Conservation (phyloP, 257 asterid genomes). For the Linaria vulgaris region DNA sequence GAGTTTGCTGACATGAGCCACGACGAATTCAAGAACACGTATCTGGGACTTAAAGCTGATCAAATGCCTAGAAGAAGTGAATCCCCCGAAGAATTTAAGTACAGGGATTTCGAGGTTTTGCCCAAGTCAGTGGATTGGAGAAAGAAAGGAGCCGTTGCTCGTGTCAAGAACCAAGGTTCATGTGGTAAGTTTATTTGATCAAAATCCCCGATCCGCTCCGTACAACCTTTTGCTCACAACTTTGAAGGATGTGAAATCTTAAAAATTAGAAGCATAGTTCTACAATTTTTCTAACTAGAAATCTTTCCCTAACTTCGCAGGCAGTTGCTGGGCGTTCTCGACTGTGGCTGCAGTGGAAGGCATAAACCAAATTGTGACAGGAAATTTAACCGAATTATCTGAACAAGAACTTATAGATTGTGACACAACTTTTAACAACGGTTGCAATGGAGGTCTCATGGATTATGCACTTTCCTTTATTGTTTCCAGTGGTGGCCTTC, state of each 20-base stretch:
- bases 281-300: not conserved
- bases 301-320: conserved; percentile 22
- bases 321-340: conserved; percentile 60
- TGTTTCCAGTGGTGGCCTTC: conserved; percentile 38
- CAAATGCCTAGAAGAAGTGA: conserved; percentile 26
- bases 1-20: conserved; percentile 68
- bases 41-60: conserved; percentile 50
- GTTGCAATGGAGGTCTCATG: conserved; percentile 44
- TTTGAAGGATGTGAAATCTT: not conserved
- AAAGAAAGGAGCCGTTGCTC: conserved; percentile 63
- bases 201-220: too few species aligned
- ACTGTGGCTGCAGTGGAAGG: conserved; percentile 58
- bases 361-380: conserved; percentile 42
- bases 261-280: not conserved
- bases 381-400: conserved; percentile 33
- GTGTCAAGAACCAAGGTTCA: conserved; percentile 64
- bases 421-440: conserved; percentile 38
- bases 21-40: conserved; percentile 59
- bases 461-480: conserved; percentile 42
- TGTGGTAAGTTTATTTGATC: conserved; percentile 39
- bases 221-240: not conserved
- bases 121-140: conserved; percentile 71
- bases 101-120: conserved; percentile 43
- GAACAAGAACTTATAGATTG: conserved; percentile 48
- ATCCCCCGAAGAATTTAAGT: conserved; percentile 31